These are phyloP conservation scores for Rhynchospora pubera DNA, from an alignment of 176 grass and related monocot genomes.

Conservation along the genomic window DNA sequence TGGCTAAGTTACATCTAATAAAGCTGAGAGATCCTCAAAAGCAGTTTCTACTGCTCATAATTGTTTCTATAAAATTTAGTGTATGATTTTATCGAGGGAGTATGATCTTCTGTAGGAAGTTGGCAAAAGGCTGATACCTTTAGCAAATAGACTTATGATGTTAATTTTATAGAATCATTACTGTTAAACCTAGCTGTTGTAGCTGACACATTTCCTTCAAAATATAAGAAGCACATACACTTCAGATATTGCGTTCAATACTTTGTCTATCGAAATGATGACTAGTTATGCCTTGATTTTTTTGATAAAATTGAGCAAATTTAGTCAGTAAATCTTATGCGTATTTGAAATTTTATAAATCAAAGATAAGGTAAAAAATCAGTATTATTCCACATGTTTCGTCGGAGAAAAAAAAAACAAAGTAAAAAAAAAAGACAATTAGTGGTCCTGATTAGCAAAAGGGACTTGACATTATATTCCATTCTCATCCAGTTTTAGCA, in stretches of 20 bases:
- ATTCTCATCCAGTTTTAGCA: not conserved
- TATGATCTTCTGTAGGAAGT: not conserved
- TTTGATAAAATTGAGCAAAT: not conserved
- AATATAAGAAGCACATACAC: not conserved
- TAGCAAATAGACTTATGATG: not conserved
- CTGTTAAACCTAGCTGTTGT: not conserved
- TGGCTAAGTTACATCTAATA: constrained; percentile 46
- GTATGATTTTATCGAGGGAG: not conserved
- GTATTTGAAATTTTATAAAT: constrained; percentile 8
- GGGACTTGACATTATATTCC: not conserved
- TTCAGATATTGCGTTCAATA: not conserved
- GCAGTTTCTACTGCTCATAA: not conserved
- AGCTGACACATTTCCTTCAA: not conserved
- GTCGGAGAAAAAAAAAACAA: not conserved
- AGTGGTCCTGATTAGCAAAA: not conserved
- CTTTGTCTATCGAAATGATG: not conserved
- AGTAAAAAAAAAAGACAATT: not conserved
- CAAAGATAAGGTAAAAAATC: not conserved
- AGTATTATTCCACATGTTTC: not conserved
- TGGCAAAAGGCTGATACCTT: not conserved
- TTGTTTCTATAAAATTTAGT: not conserved
- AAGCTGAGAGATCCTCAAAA: constrained; percentile 16
- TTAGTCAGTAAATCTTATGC: not conserved
- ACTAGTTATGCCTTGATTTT: not conserved
- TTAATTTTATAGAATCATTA: not conserved